Conservation (phyloP, 2,329 filamentous ascomycete species). For the Drechslerella stenobrocha region DNA sequence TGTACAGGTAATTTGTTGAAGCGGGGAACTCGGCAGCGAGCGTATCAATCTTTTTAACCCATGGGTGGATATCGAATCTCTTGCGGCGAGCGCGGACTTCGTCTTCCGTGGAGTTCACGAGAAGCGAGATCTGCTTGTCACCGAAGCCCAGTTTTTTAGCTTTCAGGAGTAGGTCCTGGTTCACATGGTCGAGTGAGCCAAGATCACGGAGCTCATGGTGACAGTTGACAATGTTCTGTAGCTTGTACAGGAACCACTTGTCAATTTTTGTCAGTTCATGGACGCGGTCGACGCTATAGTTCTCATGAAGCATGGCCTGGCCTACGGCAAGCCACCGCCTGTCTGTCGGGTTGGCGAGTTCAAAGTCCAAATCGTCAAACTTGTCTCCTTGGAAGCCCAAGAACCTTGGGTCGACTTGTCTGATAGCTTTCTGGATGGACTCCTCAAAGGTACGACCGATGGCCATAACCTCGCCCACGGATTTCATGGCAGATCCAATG, state of each 20-base stretch:
- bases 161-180: conserved; percentile 83
- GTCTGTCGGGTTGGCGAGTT: conserved; percentile 89
- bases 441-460: conserved; percentile 98
- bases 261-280: conserved; percentile 98
- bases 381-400: conserved; percentile 93
- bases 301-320: conserved; percentile 95
- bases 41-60: conserved; percentile 98
- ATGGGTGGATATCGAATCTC: conserved; percentile 86
- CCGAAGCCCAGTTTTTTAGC: conserved; percentile 98
- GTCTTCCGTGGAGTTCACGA: conserved; percentile 83
- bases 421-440: conserved; percentile 97
- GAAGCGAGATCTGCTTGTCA: conserved; percentile 87
- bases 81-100: conserved; percentile 82
- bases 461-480: conserved; percentile 98
- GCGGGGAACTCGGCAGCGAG: conserved; percentile 95
- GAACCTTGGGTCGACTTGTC: conserved; percentile 90
- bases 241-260: conserved; percentile 99
- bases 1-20: conserved; percentile 93
- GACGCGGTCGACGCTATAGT: conserved; percentile 87
- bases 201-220: conserved; percentile 81
- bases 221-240: conserved; percentile 94
- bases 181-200: conserved; percentile 78
- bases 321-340: conserved; percentile 96
- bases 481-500: conserved; percentile 98
- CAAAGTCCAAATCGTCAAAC: conserved; percentile 88